Evolutionary conservation across 1,284 basidiomycete genomes (phyloP).

Genomic region (Psilocybe mexicana): DNA sequence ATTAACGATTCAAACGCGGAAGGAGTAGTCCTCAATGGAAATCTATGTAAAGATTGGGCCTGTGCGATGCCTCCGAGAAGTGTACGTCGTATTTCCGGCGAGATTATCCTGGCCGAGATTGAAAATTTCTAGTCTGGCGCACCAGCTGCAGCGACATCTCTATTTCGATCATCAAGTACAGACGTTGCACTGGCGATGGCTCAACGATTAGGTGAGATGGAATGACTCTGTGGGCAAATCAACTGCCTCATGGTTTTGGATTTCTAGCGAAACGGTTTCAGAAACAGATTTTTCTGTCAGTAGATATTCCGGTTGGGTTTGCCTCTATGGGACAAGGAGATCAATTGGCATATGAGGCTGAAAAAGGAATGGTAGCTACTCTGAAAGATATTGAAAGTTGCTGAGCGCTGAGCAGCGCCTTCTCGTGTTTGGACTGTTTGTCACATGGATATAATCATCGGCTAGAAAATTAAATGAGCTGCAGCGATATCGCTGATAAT

Average conservation of each 20-base stretch:
- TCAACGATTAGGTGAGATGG: conserved; percentile 70
- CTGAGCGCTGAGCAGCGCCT: conserved; percentile 29
- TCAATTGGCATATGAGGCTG: conserved; percentile 51
- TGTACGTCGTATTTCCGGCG: conserved; percentile 28
- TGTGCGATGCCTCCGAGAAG: conserved; percentile 72
- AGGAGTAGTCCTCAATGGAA: conserved; percentile 51
- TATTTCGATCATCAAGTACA: conserved; percentile 65
- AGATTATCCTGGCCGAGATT: conserved; percentile 7
- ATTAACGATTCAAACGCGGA: conserved; percentile 44
- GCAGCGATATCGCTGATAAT: conserved; percentile 20
- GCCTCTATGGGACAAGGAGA: conserved; percentile 46
- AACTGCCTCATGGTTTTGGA: conserved; percentile 11
- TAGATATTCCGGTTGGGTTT: conserved; percentile 56
- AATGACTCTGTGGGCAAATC: not conserved
- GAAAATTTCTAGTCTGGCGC: conserved; percentile 34
- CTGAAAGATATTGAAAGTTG: conserved; percentile 43
- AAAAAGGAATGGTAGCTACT: conserved; percentile 54
- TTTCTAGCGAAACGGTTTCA: conserved; percentile 56
- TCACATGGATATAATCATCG: conserved; percentile 19
- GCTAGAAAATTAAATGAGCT: not conserved
- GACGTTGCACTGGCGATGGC: conserved; percentile 75
- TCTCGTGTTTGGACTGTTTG: conserved; percentile 8
- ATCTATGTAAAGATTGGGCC: conserved; percentile 76
- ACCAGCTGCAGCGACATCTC: conserved; percentile 57
- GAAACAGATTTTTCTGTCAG: conserved; percentile 70